Conservation (phyloP, 163 green algal genomes). For the Trebouxiophyceae sp. region DNA sequence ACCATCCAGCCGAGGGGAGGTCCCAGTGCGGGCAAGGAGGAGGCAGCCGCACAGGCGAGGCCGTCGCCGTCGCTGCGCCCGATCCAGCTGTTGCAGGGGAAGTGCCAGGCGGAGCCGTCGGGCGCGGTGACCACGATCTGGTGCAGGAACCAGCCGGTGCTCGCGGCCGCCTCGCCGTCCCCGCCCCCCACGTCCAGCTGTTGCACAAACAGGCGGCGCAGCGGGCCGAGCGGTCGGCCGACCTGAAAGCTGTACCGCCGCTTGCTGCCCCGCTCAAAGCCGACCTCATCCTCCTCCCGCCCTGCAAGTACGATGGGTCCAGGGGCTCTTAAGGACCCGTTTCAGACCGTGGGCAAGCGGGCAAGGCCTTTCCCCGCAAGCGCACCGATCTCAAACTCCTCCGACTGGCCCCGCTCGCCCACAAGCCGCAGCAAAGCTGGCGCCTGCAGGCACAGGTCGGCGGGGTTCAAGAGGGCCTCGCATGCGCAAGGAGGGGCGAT, state of each 20-base stretch:
- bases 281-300: conserved; percentile 11
- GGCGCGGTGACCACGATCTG: conserved; percentile 50
- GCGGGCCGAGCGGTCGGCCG: conserved; percentile 7
- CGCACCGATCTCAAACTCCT: conserved; percentile 29
- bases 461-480: too few relatives aligned
- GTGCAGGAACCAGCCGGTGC: conserved; percentile 65
- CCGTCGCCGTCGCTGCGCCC: conserved; percentile 42
- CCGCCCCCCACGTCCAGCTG: conserved; percentile 4
- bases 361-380: too few relatives aligned
- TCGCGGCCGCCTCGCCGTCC: background rate
- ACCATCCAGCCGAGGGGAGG: conserved; percentile 75
- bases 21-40: background rate
- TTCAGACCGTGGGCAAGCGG: too few relatives aligned
- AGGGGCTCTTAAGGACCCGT: too few relatives aligned
- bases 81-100: conserved; percentile 74
- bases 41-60: conserved; percentile 3
- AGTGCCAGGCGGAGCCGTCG: conserved; percentile 19
- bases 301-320: background rate
- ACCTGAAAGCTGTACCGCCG: conserved; percentile 11
- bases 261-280: conserved; percentile 12
- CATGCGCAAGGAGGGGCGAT: background rate
- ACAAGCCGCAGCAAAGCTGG: conserved; percentile 47
- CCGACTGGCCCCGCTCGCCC: conserved; percentile 32
- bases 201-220: conserved; percentile 8
- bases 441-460: background rate